A percentile compares a stretch with the other conserved stretches of the same genome.
These are phyloP conservation scores for Zizania palustris DNA, from an alignment of 202 grass and related monocot genomes.

Conservation along the genomic window DNA sequence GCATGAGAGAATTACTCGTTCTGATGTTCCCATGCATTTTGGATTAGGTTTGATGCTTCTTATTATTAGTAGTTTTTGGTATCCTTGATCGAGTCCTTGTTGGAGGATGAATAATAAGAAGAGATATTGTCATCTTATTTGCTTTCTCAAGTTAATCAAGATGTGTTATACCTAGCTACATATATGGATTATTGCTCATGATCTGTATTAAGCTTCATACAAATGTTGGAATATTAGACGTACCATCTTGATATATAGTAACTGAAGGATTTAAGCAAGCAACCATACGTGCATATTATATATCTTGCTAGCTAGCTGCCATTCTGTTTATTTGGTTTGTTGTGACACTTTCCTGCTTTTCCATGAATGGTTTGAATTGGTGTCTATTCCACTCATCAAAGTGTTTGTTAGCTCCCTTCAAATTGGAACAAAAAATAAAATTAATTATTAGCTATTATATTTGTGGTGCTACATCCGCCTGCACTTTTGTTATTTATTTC, in stretches of 20 bases:
- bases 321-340: not conserved
- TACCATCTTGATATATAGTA: not conserved
- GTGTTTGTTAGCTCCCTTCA: not conserved
- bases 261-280: not conserved
- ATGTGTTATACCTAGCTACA: not conserved
- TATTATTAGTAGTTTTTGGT: not conserved
- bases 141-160: not conserved
- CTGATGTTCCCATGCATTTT: slow-evolving; percentile 34
- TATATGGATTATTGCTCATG: not conserved
- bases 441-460: not conserved
- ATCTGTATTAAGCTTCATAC: not conserved
- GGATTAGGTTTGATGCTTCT: slow-evolving; percentile 5
- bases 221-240: not conserved
- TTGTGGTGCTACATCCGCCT: not conserved
- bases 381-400: not conserved
- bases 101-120: slow-evolving; percentile 16
- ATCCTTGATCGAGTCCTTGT: not conserved
- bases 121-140: not conserved
- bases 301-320: not conserved
- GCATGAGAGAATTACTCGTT: slow-evolving; percentile 30
- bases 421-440: not conserved
- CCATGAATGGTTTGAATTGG: slow-evolving; percentile 11
- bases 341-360: not conserved
- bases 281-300: not conserved
- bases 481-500: not conserved